A percentile compares a stretch with the other conserved stretches of the same genome.
Conservation (phyloP, 2,329 filamentous ascomycete species). For the Calonectria honghensis region DNA sequence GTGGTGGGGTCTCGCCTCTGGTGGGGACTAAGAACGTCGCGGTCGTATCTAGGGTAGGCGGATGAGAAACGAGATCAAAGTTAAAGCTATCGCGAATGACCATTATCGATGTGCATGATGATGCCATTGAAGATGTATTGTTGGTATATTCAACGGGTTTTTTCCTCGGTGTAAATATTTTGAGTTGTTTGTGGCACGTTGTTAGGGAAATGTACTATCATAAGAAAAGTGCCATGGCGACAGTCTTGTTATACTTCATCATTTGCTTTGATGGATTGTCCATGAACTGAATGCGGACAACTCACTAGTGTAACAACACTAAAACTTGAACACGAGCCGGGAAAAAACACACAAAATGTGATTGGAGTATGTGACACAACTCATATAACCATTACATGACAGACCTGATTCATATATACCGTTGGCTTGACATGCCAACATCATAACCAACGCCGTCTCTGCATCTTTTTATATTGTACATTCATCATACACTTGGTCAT, state of each 20-base stretch:
- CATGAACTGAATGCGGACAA: no score
- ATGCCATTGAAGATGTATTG: neutral
- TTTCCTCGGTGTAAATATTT: no score
- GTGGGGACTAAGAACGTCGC: neutral
- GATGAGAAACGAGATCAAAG: neutral
- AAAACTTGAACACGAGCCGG: neutral
- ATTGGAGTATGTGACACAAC: no score
- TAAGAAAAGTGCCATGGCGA: no score
- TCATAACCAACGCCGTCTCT: constrained; percentile 8
- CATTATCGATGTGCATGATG: neutral
- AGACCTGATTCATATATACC: constrained; percentile 2
- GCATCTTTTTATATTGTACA: constrained; percentile 43
- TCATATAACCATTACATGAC: neutral
- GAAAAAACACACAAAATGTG: neutral
- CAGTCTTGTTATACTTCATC: no score
- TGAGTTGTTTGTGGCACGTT: no score
- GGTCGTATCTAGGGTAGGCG: neutral
- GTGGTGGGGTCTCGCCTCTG: neutral
- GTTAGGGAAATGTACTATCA: no score
- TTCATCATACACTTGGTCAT: constrained; percentile 42
- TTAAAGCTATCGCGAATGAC: neutral
- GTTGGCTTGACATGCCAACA: neutral
- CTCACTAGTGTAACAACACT: neutral
- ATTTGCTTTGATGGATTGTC: no score
- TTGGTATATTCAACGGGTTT: no score